Conservation (phyloP, 1,284 basidiomycete genomes). For the Exsudoporus floridanus region DNA sequence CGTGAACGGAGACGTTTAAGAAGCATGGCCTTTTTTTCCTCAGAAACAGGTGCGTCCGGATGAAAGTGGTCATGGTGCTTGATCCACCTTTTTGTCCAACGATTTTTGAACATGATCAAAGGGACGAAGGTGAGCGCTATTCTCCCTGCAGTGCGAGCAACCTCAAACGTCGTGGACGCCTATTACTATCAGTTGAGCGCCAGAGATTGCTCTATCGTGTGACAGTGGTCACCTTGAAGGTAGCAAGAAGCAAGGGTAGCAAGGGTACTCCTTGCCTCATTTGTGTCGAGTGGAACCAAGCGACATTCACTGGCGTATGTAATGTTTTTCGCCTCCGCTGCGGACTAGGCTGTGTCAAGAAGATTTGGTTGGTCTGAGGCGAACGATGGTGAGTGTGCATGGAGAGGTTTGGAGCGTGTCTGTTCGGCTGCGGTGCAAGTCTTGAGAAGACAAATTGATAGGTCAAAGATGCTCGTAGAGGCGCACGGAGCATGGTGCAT, state of each 20-base stretch:
- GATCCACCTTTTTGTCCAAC: constrained; percentile 51
- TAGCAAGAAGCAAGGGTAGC: constrained; percentile 40
- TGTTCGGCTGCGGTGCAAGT: not conserved
- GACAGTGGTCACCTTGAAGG: constrained; percentile 46
- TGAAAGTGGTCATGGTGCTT: constrained; percentile 51
- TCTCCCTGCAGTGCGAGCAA: constrained; percentile 63
- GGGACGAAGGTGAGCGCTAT: constrained; percentile 74
- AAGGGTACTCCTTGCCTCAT: constrained; percentile 30
- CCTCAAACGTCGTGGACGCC: constrained; percentile 59
- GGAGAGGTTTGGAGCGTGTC: not conserved
- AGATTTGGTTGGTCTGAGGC: not conserved
- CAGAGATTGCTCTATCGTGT: not conserved
- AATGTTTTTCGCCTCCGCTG: constrained; percentile 3
- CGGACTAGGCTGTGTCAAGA: constrained; percentile 6
- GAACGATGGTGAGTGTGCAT: constrained; percentile 1
- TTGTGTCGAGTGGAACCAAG: constrained; percentile 45
- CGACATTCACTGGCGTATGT: constrained; percentile 3
- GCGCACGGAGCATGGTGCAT: constrained; percentile 32
- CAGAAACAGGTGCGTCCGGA: constrained; percentile 46
- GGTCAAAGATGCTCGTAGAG: constrained; percentile 7
- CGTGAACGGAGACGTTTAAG: constrained; percentile 49
- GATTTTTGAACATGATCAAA: constrained; percentile 57
- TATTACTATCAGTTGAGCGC: constrained; percentile 20
- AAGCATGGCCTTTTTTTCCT: constrained; percentile 48
- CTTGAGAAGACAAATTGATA: constrained; percentile 1